Conservation (phyloP, 352 stramenopile genomes). For the Pythium insidiosum region DNA sequence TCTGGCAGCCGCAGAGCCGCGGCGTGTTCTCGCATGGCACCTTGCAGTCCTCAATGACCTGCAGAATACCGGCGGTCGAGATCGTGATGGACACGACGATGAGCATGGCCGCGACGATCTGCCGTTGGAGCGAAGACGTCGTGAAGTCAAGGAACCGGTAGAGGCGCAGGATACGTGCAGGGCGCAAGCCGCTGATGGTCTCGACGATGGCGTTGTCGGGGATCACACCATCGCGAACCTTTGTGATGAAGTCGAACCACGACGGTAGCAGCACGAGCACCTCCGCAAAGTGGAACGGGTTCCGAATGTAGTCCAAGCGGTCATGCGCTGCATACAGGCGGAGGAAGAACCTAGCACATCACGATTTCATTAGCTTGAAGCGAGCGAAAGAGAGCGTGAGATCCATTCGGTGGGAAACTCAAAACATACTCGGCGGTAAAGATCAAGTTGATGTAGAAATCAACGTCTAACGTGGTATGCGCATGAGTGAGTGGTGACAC, state of each 20-base stretch:
- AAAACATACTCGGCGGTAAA: conserved; percentile 60
- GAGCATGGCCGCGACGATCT: conserved; percentile 48
- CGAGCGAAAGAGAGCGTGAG: background rate
- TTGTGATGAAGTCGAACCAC: conserved; percentile 24
- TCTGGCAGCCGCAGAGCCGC: conserved; percentile 30
- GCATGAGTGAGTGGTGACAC: no score
- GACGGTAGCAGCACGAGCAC: conserved; percentile 55
- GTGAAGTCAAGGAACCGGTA: conserved; percentile 74
- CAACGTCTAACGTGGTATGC: conserved; percentile 21
- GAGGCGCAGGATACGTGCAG: conserved; percentile 56
- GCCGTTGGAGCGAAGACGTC: conserved; percentile 58
- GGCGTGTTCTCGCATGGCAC: conserved; percentile 3
- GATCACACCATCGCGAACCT: background rate
- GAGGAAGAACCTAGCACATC: conserved; percentile 47
- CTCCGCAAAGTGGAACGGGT: conserved; percentile 46
- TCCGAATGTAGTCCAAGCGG: conserved; percentile 42
- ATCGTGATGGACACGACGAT: conserved; percentile 70
- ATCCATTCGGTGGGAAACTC: background rate
- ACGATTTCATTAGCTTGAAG: no score
- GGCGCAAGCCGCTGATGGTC: conserved; percentile 31
- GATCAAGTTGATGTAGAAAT: conserved; percentile 51
- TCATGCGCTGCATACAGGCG: conserved; percentile 57
- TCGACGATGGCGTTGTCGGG: conserved; percentile 8
- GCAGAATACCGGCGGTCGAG: conserved; percentile 51
- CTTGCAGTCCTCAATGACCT: conserved; percentile 55